Evolutionary conservation across 2,329 filamentous ascomycete species (phyloP), one percentile per base, ranked within the genome.

Genomic region (Stemphylium vesicarium): DNA sequence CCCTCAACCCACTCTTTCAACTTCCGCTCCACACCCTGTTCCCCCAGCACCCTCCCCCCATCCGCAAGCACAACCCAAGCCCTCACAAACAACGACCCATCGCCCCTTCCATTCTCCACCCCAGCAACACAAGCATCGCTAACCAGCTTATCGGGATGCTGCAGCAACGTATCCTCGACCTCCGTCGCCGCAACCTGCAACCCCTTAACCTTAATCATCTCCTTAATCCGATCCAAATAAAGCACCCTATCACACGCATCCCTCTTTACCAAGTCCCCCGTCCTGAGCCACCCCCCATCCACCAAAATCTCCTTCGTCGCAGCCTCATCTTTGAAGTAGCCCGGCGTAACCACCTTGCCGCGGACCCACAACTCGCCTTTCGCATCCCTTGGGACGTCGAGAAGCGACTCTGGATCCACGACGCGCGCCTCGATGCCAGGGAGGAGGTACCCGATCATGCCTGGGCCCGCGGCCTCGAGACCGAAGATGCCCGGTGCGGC

Each of bases 181-280:
- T 82, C 80, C 0, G 79, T 79, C 2, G 80, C 80, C 6, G 79
- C 77, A n/a, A 81, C 79, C 68, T 81, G 79, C 35, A 79, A 71
- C 3, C 80, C 80, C 62, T 81, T 80, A 11, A 80, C 79, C 53
- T 80, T 81, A 59, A 81, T 81, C 43, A 81, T 72, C 54, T 81
- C 75, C 63, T 79, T 73, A 9, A 69, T 42, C 7, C 75, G 68
- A 57, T 79, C 78, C 2, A 79, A 56, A 36, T 69, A 71, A 32
- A 62, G 58, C 4, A 71, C 60, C 1, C 64, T 43, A 50, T 72
- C 69, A 1, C 52, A 24, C 43, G 66, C 59, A 49, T 73, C 70
- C 4, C 69, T 57, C 56, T 62, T 51, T 2, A 72, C 64, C 11
- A 71, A 41, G 53, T 73, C 70, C 0, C 69, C 70, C 1, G 70